Conservation (phyloP, 768 basidiomycete genomes). For the Amanita pallidorosea region DNA sequence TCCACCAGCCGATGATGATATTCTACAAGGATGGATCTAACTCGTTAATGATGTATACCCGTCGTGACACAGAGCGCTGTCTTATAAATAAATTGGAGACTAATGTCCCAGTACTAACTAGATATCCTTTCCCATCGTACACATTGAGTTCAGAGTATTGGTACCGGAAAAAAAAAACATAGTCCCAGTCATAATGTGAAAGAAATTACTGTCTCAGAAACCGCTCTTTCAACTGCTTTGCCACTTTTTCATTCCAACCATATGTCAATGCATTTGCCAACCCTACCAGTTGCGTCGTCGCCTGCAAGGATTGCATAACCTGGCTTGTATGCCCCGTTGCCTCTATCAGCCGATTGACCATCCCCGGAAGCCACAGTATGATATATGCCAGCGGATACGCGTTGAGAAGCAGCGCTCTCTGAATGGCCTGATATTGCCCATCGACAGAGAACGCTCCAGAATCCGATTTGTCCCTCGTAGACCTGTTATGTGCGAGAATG, state of each 20-base stretch:
- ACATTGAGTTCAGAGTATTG: too few species aligned
- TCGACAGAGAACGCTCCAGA: neutral
- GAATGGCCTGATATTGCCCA: neutral
- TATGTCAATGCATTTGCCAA: constrained; percentile 9
- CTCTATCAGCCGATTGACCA: constrained; percentile 9
- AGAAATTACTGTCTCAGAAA: neutral
- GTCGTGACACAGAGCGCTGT: too few species aligned
- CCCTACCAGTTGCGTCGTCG: constrained; percentile 9
- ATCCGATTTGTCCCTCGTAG: neutral
- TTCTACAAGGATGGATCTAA: neutral
- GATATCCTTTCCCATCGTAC: too few species aligned
- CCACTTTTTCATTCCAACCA: constrained; percentile 9
- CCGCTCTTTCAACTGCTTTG: constrained; percentile 2
- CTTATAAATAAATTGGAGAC: too few species aligned
- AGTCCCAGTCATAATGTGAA: too few species aligned
- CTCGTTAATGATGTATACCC: neutral
- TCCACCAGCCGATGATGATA: neutral
- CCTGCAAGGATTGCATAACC: constrained; percentile 7
- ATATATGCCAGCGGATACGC: constrained; percentile 11
- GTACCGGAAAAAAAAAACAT: too few species aligned
- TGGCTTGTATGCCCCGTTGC: constrained; percentile 6
- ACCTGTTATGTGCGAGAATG: neutral
- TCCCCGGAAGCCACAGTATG: constrained; percentile 9
- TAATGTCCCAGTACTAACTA: too few species aligned
- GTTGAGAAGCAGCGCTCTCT: constrained; percentile 7